Evolutionary conservation across 345 rosid genomes (phyloP), one percentile per base, ranked within the genome.

Genomic region (Punica granatum): DNA sequence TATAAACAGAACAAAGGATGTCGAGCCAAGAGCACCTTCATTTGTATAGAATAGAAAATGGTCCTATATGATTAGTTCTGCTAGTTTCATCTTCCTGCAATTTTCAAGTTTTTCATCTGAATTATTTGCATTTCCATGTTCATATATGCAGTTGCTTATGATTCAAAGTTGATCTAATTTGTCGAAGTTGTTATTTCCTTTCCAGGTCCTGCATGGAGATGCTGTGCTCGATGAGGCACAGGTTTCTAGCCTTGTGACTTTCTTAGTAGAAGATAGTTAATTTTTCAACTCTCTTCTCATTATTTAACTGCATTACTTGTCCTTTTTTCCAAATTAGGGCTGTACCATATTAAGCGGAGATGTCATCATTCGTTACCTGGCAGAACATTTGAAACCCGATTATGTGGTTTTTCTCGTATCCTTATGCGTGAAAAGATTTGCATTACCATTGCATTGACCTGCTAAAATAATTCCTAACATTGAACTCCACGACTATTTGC

Each of bases 261-360:
- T 26, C 1, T 26, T 26, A 37, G 19, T 63, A 3, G 16, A 39
- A 23, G 19, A 28, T 25, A 3, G 37, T 36, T 37, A 4, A 15
- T 10, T 23, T 33, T 4, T 37, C 1, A n/a, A 42, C 30, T 36
- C 21, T 63, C 32, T 36, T 10, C 3, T 36, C 43, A 37, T 5
- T 37, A 37, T 39, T 30, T 60, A 12, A 35, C 48, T 63, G 8
- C 9, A 13, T 39, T 66, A 21, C 11, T 21, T 34, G 18, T 44
- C 34, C n/a, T 59, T 15, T 21, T 41, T 10, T 65, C 35, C 12
- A 13, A 56, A 28, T 13, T 82, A 92, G 97, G 98, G 92, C 43
- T 90, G 97, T 85, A 89, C 98, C 75, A 90, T 88, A 76, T 73
- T 90, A 81, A 90, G 97, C 35, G 98, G 97, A 71, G 97, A 93